Base-by-base conservation (phyloP, 257 asterid genomes). In the Jacaranda copaia region DNA sequence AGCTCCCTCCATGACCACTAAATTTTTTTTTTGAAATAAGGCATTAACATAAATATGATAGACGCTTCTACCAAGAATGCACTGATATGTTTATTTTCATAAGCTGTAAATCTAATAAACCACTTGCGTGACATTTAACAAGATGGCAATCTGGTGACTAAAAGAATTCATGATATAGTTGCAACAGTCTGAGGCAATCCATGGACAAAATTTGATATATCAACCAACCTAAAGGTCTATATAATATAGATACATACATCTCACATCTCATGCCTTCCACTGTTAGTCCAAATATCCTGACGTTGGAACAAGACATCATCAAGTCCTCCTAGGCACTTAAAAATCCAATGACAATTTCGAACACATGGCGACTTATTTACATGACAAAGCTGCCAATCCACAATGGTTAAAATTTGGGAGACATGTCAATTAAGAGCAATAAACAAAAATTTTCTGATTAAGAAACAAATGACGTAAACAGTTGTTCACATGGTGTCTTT, bases 301-400 rank as follows among this genome's bases (percentile, higher is more conserved):
- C 46, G 72, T 45, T 42, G 58, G 45, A 72, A 64, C 65, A 49
- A 14, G 77, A 58, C 45, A 69, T 59, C 52, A 70, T n/a, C 32
- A 16, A 65, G 15, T 59, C 65, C 19, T 35, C 58, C 68, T 57
- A 25, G 65, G 48, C n/a, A 49, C 70, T 45, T n/a, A 68, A 70
- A 49, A 36, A 4, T 42, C 32, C 1, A 25, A 25, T 25, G 32
- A 25, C 32, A 25, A 25, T 25, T 25, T 25, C 2, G 32, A 25
- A 25, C 32, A 25, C 32, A 25, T 25, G 32, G 32, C 2, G 32
- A 25, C 32, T 25, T 1, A 25, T 2, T 25, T 25, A 25, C 32
- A 25, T 25, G 32, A 25, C 32, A 25, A 2, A 25, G 32, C 32
- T 0, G 32, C 2, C 32, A 25, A 25, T 25, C 32, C 32, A 25